A percentile compares a stretch with the other conserved stretches of the same genome.
These are phyloP conservation scores for Fusarium sp. DNA, from an alignment of 2,329 filamentous ascomycete genomes.

Conservation along the genomic window DNA sequence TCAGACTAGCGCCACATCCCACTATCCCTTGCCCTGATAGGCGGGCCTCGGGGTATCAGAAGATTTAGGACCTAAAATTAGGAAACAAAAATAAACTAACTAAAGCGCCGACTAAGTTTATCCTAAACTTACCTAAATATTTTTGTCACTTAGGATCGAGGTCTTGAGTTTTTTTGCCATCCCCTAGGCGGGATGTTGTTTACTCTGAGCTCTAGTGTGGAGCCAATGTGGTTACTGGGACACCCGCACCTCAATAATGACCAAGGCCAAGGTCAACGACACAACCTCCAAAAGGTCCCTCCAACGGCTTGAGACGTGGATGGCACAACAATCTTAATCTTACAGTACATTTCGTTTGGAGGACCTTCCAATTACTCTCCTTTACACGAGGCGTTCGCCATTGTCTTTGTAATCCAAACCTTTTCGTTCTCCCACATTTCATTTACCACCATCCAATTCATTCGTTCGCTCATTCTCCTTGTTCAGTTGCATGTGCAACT, in stretches of 20 bases:
- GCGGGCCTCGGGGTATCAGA: constrained; percentile 1
- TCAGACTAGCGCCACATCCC: constrained; percentile 34
- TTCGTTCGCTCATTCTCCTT: constrained; percentile 5
- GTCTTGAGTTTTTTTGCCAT: too few relatives aligned
- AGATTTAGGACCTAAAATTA: too few relatives aligned
- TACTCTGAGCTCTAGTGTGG: constrained; percentile 42
- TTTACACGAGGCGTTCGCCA: constrained; percentile 1
- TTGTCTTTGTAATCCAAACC: constrained; percentile 13
- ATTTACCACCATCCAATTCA: background rate
- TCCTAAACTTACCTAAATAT: too few relatives aligned
- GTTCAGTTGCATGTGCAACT: constrained; percentile 33
- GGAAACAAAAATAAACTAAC: too few relatives aligned
- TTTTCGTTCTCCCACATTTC: constrained; percentile 5
- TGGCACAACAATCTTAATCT: constrained; percentile 34
- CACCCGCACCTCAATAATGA: constrained; percentile 31
- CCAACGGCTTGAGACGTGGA: constrained; percentile 25
- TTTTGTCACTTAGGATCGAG: too few relatives aligned
- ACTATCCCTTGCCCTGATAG: constrained; percentile 38
- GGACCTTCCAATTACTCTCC: constrained; percentile 13
- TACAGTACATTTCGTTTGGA: constrained; percentile 14
- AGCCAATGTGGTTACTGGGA: constrained; percentile 42
- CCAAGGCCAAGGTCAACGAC: constrained; percentile 21
- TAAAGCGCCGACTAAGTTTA: too few relatives aligned
- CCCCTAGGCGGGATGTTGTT: constrained; percentile 45
- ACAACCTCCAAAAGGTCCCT: constrained; percentile 37